phyloP scores from a whole-genome alignment of 2,329 filamentous ascomycete genomes.

The Aspergillus fructus region DNA sequence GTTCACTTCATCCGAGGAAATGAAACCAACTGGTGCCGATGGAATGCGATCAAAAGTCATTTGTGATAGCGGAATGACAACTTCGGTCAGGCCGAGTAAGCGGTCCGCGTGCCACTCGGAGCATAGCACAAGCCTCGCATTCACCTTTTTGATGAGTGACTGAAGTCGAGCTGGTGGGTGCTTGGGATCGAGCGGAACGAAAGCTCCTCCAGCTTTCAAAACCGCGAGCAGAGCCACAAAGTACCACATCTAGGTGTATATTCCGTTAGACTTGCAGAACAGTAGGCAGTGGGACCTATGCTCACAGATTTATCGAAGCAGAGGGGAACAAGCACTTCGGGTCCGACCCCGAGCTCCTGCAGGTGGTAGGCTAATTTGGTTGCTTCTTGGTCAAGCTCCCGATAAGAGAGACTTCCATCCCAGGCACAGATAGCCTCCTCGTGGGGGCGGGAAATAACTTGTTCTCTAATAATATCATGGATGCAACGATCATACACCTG shows the following conservation, averaged over 20 bases:
- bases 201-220: slow-evolving; percentile 43
- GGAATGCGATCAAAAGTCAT: slow-evolving; percentile 25
- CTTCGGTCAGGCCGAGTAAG: slow-evolving; percentile 24
- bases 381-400: slow-evolving; percentile 37
- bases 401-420: slow-evolving; percentile 41
- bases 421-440: slow-evolving; percentile 37
- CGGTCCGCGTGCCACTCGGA: slow-evolving; percentile 26
- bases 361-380: slow-evolving; percentile 39
- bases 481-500: slow-evolving; percentile 40
- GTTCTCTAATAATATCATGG: slow-evolving; percentile 38
- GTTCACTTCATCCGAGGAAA: slow-evolving; percentile 26
- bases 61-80: slow-evolving; percentile 28
- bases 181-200: slow-evolving; percentile 42
- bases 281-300: background rate
- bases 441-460: slow-evolving; percentile 35
- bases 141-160: slow-evolving; percentile 32
- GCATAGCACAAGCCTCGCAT: slow-evolving; percentile 34
- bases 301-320: slow-evolving; percentile 45
- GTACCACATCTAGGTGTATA: slow-evolving; percentile 38
- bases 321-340: slow-evolving; percentile 37
- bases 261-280: background rate
- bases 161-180: slow-evolving; percentile 40
- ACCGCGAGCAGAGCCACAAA: slow-evolving; percentile 41
- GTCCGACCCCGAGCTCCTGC: slow-evolving; percentile 39
- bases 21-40: slow-evolving; percentile 11